Evolutionary conservation across 495 filamentous ascomycete species (phyloP).

Genomic region (Bacidia rubella): DNA sequence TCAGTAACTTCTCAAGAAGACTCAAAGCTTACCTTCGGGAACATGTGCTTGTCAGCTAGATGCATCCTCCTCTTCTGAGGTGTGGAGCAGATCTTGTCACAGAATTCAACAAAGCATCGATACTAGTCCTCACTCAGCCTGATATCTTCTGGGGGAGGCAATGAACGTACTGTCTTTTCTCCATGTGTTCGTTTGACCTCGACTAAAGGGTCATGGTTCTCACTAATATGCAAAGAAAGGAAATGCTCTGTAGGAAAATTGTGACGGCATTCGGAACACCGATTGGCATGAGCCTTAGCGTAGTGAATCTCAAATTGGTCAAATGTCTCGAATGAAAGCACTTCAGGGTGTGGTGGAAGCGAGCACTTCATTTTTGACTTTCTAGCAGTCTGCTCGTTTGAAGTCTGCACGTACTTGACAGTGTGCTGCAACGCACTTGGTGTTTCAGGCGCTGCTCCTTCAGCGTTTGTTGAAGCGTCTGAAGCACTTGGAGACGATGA

Average conservation of each 20-base stretch:
- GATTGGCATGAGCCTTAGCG: conserved; percentile 62
- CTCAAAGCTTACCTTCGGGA: conserved; percentile 46
- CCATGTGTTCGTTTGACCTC: conserved; percentile 59
- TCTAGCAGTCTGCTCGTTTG: neutral
- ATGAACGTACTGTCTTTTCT: conserved; percentile 67
- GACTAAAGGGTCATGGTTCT: conserved; percentile 75
- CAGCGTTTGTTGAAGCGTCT: conserved; percentile 15
- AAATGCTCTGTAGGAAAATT: conserved; percentile 64
- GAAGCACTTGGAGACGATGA: conserved; percentile 25
- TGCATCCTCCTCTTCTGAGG: conserved; percentile 75
- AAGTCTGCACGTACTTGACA: conserved; percentile 19
- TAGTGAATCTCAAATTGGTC: conserved; percentile 85
- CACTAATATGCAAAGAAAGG: conserved; percentile 73
- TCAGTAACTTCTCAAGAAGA: neutral
- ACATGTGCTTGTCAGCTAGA: conserved; percentile 87
- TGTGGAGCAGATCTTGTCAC: conserved; percentile 72
- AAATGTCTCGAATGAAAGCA: conserved; percentile 55
- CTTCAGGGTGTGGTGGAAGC: conserved; percentile 62
- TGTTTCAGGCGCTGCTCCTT: neutral
- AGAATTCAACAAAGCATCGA: conserved; percentile 77
- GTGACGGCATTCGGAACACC: conserved; percentile 67
- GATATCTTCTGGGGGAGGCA: neutral
- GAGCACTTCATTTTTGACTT: conserved; percentile 54
- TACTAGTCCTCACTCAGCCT: conserved; percentile 37
- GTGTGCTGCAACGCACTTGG: neutral